phyloP scores from a whole-genome alignment of 768 basidiomycete species.

The Boletus coccyginus region DNA sequence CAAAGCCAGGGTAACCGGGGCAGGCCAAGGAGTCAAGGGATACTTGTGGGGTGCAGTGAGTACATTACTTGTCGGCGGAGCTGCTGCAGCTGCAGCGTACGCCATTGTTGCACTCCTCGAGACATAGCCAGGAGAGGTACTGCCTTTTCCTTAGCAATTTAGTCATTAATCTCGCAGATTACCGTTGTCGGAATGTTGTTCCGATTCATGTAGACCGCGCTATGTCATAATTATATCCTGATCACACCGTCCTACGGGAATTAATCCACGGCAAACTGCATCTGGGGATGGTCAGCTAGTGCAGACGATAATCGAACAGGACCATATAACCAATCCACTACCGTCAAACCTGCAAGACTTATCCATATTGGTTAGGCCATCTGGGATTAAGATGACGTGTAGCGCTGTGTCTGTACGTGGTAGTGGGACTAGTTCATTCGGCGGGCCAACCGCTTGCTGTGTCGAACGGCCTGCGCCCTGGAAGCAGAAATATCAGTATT shows the following conservation, averaged over 20 bases:
- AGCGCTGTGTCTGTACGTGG: background rate
- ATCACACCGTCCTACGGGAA: background rate
- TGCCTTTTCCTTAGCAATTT: background rate
- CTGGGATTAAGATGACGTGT: background rate
- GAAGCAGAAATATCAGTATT: no score
- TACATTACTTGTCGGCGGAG: constrained; percentile 86
- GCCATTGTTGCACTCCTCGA: constrained; percentile 55
- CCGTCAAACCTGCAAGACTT: background rate
- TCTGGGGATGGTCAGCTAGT: background rate
- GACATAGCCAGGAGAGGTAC: background rate
- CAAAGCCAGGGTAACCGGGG: constrained; percentile 88
- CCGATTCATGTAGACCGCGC: background rate
- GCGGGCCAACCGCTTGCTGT: no score
- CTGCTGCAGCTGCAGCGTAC: constrained; percentile 79
- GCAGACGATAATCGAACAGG: no score
- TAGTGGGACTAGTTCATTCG: no score
- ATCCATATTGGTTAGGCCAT: background rate
- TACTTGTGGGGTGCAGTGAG: constrained; percentile 87
- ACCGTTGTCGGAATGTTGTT: background rate
- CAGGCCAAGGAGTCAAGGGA: constrained; percentile 57
- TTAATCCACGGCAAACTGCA: background rate
- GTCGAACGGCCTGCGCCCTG: no score
- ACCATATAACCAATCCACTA: no score
- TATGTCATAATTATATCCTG: background rate
- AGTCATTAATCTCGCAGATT: background rate